Conservation (phyloP, 2,329 filamentous ascomycete genomes). For the Alternaria sp. region DNA sequence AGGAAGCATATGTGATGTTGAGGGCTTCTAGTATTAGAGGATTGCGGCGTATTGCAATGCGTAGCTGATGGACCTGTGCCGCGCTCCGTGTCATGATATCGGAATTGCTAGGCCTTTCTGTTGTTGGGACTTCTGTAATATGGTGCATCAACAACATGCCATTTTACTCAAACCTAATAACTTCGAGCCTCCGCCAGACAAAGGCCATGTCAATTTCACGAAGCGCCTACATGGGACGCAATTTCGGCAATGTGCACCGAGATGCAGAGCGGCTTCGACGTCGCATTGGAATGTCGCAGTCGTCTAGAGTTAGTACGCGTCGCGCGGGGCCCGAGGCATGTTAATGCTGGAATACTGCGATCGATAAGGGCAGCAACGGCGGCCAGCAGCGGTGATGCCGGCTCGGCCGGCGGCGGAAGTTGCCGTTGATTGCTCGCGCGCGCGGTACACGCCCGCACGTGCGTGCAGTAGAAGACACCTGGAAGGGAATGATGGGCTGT, state of each 20-base stretch:
- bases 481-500: not conserved
- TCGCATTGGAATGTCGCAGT: constrained; percentile 25
- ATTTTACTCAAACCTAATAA: not conserved
- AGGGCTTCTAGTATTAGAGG: not conserved
- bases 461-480: not conserved
- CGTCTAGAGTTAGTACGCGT: not conserved
- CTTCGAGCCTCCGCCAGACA: not conserved
- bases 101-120: not conserved
- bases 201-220: not conserved
- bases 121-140: not conserved
- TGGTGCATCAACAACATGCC: not conserved
- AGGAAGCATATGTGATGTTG: not conserved
- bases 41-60: not conserved
- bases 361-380: constrained; percentile 6
- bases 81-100: not conserved
- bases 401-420: constrained; percentile 3
- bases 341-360: constrained; percentile 12
- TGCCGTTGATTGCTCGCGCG: not conserved
- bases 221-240: not conserved
- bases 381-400: constrained; percentile 3
- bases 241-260: constrained; percentile 2
- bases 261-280: constrained; percentile 2
- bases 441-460: not conserved
- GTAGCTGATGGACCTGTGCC: not conserved
- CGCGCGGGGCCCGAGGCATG: constrained; percentile 1